Evolutionary conservation across 108 stramenopile species (phyloP), one percentile per base, ranked within the genome.

Genomic region (Nannochloropsis gaditana): DNA sequence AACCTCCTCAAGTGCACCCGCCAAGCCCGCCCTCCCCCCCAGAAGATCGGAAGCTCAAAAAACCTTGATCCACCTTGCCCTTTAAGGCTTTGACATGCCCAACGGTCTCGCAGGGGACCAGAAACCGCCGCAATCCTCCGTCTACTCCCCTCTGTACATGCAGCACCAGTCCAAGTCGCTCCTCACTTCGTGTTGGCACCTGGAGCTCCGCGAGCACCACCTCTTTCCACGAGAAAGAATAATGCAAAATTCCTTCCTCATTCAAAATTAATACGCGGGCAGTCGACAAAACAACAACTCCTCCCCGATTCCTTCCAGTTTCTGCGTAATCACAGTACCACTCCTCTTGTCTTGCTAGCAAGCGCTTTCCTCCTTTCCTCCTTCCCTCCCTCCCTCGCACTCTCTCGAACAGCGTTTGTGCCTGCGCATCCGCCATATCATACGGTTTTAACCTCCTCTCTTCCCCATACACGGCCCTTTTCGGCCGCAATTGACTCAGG

Each of bases 381-480:
- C 15, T 50, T 15, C 47, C 47, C 47, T 50, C 47, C 47, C 47
- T 50, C 0, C 15, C 0, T 15, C 47, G 10, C 15, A 15, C 47
- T 15, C 47, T 50, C 83, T 79, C 31, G 44, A 87, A 79, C 21
- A 87, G 80, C 2, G 44, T 80, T 8, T 45, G 79, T 11, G 83
- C 87, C 79, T 44, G 21, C 43, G 87, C 87, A 45, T 87, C 87
- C 41, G 79, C 87, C 15, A 84, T 43, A 42, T 44, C 83, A 45
- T 87, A 87, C 42, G 83, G 73, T 19, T 73, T 43, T 21, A 87
- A n/a, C 44, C 79, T 79, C 44, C 83, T 83, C 45, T 45, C 79
- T 9, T 31, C 41, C 21, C 87, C 87, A 50, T 87, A 87, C 87
- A 87, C 19, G 11, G 83, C 87, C 42, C 87, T 5, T 79, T 83